Evolutionary conservation across 495 filamentous ascomycete genomes (phyloP), one percentile per base, ranked within the genome.

Genomic region (Hypoxylon rickii): DNA sequence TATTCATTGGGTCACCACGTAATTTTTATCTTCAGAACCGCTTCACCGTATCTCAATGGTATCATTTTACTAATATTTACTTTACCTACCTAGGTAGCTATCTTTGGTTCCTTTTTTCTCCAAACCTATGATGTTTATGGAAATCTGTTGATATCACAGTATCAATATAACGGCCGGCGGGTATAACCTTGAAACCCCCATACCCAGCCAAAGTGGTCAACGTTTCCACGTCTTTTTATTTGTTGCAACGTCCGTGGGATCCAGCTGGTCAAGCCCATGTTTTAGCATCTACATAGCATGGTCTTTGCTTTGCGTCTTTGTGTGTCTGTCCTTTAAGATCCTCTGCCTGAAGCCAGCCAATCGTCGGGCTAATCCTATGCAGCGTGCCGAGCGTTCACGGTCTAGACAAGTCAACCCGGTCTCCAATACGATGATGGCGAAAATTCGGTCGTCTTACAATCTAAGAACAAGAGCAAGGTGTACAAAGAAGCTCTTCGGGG

Each of bases 191-290:
- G 19, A 11, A 38, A 46, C 32, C 51, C 26, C 26, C 10, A 15
- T 34, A 10, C 43, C 48, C 19, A 53, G 37, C 54, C 24, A n/a
- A n/a, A n/a, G n/a, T n/a, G n/a, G n/a, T n/a, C n/a, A n/a, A n/a
- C n/a, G n/a, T 10, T 29, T 29, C 24, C 40, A 24, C 29, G 22
- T 18, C 17, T 20, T 62, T 62, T 46, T 56, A 62, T 62, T 57
- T 48, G 47, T 41, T 57, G 33, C 51, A 56, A 56, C 34, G 10
- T 10, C 24, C 24, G 51, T 24, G 31, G 52, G 39, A 56, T 52
- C 52, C 42, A 57, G 43, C 42, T 47, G 47, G 51, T 29, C 24
- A 51, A 56, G 47, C 52, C 58, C 58, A 55, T 62, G 52, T 62
- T 57, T 62, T 56, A 56, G 37, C 49, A 21, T 49, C 33, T 48